These are phyloP conservation scores for Zalaria sp. DNA, from an alignment of 2,329 filamentous ascomycete genomes.

Conservation along the genomic window DNA sequence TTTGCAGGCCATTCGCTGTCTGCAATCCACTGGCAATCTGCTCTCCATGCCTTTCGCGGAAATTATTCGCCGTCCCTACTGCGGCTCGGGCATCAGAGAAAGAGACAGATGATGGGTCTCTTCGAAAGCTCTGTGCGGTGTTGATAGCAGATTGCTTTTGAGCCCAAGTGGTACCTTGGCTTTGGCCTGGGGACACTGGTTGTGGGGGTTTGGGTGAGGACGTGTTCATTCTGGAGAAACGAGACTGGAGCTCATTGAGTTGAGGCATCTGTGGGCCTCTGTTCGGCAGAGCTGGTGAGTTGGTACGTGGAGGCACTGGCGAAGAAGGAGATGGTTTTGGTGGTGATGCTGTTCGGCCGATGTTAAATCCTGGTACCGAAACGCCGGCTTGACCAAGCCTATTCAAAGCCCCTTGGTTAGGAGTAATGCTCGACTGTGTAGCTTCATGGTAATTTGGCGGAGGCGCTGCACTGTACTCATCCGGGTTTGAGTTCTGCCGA, in stretches of 20 bases:
- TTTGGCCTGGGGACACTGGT: constrained; percentile 7
- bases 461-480: constrained; percentile 28
- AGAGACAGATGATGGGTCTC: constrained; percentile 48
- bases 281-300: background rate
- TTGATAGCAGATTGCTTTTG: constrained; percentile 48
- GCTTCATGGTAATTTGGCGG: constrained; percentile 36
- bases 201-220: constrained; percentile 15
- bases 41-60: constrained; percentile 55
- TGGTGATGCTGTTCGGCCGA: constrained; percentile 33
- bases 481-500: constrained; percentile 41
- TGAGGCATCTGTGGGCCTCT: constrained; percentile 24
- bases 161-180: constrained; percentile 45
- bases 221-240: constrained; percentile 37
- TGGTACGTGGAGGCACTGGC: background rate
- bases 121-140: constrained; percentile 45
- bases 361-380: constrained; percentile 64
- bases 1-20: background rate
- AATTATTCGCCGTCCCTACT: constrained; percentile 50
- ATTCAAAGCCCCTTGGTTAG: constrained; percentile 43
- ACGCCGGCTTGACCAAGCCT: constrained; percentile 62
- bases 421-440: constrained; percentile 12
- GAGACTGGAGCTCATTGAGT: constrained; percentile 52
- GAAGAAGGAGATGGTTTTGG: background rate
- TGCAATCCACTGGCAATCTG: background rate
- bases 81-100: constrained; percentile 43